These are phyloP conservation scores for Colletotrichum salicis DNA, from an alignment of 2,329 filamentous ascomycete genomes.

Conservation along the genomic window DNA sequence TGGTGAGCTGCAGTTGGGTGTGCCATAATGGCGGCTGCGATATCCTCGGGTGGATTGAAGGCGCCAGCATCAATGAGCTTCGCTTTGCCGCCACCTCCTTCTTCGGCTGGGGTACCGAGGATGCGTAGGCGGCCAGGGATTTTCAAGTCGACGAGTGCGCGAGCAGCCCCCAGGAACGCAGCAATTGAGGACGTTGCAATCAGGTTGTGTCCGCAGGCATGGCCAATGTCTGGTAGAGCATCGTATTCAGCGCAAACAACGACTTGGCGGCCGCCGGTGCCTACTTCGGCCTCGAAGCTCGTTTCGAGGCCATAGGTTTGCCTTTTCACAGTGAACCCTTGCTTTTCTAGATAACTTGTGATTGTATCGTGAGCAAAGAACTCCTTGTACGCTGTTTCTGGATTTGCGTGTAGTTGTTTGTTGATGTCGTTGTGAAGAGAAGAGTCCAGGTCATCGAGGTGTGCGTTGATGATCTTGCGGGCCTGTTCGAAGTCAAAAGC, in stretches of 20 bases:
- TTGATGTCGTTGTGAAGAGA: conserved; percentile 37
- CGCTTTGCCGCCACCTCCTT: conserved; percentile 55
- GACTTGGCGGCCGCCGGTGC: conserved; percentile 53
- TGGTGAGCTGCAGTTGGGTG: conserved; percentile 31
- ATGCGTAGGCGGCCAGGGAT: conserved; percentile 50
- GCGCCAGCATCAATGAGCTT: conserved; percentile 48
- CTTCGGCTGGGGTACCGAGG: conserved; percentile 56
- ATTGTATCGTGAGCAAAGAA: conserved; percentile 62
- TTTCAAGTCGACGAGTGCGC: conserved; percentile 44
- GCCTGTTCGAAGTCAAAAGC: conserved; percentile 36
- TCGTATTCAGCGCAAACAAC: conserved; percentile 60
- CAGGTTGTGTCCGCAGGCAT: conserved; percentile 58
- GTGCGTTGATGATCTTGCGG: conserved; percentile 37
- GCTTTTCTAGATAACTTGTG: conserved; percentile 52
- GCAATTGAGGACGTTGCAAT: conserved; percentile 54
- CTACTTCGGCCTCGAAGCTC: conserved; percentile 59
- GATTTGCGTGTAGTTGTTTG: conserved; percentile 52
- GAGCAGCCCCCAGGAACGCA: conserved; percentile 51
- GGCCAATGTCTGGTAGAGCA: conserved; percentile 57
- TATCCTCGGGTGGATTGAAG: conserved; percentile 38
- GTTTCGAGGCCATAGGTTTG: conserved; percentile 63
- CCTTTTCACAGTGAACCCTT: conserved; percentile 57
- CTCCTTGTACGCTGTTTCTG: conserved; percentile 63
- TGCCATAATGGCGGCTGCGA: conserved; percentile 53
- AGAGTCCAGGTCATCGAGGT: conserved; percentile 36